Evolutionary conservation across 352 stramenopile species (phyloP).

Genomic region (Chloridella minuta): DNA sequence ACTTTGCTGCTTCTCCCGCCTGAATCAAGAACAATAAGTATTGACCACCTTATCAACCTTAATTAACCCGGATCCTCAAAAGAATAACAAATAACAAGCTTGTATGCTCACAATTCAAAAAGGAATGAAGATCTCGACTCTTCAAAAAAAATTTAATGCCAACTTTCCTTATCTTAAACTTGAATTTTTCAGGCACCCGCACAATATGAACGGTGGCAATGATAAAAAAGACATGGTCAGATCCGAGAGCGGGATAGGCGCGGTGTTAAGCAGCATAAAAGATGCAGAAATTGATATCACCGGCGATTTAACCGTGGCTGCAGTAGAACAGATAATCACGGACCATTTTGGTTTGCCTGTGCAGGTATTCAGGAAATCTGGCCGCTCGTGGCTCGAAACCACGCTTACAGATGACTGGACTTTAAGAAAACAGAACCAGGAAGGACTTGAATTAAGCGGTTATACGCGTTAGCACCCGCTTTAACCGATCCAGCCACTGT

Average conservation of each 20-base stretch:
- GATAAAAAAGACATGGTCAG: background rate
- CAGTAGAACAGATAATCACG: background rate
- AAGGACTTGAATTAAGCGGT: background rate
- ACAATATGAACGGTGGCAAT: background rate
- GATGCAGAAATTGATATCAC: background rate
- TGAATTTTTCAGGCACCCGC: background rate
- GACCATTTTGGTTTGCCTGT: background rate
- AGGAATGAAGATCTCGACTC: no score
- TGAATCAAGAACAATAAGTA: no score
- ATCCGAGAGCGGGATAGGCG: background rate
- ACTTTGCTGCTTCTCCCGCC: no score
- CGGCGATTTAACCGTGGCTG: background rate
- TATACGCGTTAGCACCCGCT: no score
- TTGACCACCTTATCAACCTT: no score
- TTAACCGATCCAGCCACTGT: no score
- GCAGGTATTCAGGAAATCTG: background rate
- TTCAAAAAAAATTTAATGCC: background rate
- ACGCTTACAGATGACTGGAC: background rate
- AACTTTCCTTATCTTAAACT: background rate
- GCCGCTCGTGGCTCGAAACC: background rate
- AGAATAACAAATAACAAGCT: no score
- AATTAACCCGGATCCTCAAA: no score
- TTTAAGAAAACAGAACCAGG: background rate
- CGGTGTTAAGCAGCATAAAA: background rate
- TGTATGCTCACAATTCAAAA: no score